A percentile compares a stretch with the other conserved stretches of the same genome.
Evolutionary conservation across 1,284 basidiomycete species (phyloP).

Genomic region (Serendipita sp.): DNA sequence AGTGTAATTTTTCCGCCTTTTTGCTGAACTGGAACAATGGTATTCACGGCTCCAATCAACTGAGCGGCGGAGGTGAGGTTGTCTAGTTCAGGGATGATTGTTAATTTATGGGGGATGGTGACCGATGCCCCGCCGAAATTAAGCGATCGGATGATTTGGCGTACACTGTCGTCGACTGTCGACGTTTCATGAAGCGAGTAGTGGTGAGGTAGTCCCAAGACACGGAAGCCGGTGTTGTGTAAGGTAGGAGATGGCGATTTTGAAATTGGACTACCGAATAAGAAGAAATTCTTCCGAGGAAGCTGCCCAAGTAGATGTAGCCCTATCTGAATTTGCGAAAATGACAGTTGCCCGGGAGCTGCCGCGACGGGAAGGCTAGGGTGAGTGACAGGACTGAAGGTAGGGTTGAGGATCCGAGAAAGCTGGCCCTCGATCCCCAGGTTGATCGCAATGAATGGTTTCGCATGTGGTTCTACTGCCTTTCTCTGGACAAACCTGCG

Average conservation of each 20-base stretch:
- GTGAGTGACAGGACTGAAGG: slow-evolving; percentile 85
- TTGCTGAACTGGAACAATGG: slow-evolving; percentile 47
- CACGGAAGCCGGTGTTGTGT: slow-evolving; percentile 79
- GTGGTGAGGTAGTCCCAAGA: slow-evolving; percentile 68
- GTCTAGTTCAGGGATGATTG: slow-evolving; percentile 70
- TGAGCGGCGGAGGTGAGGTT: slow-evolving; percentile 64
- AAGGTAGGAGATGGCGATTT: slow-evolving; percentile 86
- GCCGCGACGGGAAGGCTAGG: slow-evolving; percentile 68
- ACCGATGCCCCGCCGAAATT: slow-evolving; percentile 93
- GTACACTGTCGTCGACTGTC: slow-evolving; percentile 51
- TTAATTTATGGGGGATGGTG: slow-evolving; percentile 87
- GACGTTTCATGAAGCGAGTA: slow-evolving; percentile 71
- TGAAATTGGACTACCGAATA: slow-evolving; percentile 81
- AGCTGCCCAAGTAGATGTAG: slow-evolving; percentile 70
- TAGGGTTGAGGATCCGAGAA: slow-evolving; percentile 75
- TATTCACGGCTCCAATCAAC: slow-evolving; percentile 86
- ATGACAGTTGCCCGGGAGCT: slow-evolving; percentile 86
- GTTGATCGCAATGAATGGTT: slow-evolving; percentile 87
- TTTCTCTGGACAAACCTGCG: slow-evolving; percentile 51
- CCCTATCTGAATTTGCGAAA: slow-evolving; percentile 71
- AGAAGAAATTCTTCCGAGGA: slow-evolving; percentile 58
- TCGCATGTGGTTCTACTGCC: slow-evolving; percentile 31
- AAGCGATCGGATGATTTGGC: slow-evolving; percentile 43
- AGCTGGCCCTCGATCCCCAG: slow-evolving; percentile 85
- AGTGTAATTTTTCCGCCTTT: slow-evolving; percentile 38